These are phyloP conservation scores for Spathaspora arborariae DNA, from an alignment of 805 yeast species.

Conservation along the genomic window DNA sequence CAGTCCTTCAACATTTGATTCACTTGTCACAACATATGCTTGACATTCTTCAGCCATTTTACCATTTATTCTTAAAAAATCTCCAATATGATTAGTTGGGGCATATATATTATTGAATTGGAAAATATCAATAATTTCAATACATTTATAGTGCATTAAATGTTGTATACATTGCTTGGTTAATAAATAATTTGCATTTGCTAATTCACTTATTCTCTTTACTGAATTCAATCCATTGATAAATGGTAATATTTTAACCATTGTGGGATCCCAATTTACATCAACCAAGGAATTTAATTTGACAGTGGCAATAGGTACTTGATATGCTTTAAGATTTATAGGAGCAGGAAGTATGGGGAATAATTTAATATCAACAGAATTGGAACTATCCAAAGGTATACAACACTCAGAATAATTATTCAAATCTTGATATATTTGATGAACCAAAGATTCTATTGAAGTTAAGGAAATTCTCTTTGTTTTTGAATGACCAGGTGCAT, in stretches of 20 bases:
- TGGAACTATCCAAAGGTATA: constrained; percentile 87
- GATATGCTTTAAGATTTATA: constrained; percentile 68
- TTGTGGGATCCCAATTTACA: constrained; percentile 95
- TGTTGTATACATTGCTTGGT: constrained; percentile 89
- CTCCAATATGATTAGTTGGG: constrained; percentile 72
- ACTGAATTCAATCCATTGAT: constrained; percentile 89
- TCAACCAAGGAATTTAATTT: constrained; percentile 70
- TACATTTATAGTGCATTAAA: constrained; percentile 82
- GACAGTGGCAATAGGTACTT: constrained; percentile 91
- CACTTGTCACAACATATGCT: constrained; percentile 60
- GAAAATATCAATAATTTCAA: constrained; percentile 78
- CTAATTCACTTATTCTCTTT: constrained; percentile 66
- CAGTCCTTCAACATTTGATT: constrained; percentile 19
- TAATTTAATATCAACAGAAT: constrained; percentile 88
- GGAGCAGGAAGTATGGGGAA: constrained; percentile 87
- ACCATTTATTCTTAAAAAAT: constrained; percentile 56
- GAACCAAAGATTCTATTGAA: constrained; percentile 68
- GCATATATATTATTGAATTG: constrained; percentile 88
- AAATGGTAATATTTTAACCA: constrained; percentile 80
- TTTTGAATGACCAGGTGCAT: constrained; percentile 12
- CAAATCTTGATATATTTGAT: constrained; percentile 89
- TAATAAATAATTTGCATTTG: constrained; percentile 74
- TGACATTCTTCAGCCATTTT: constrained; percentile 78
- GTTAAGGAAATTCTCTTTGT: constrained; percentile 32
- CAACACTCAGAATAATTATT: constrained; percentile 95